A percentile compares a stretch with the other conserved stretches of the same genome.
phyloP scores from a whole-genome alignment of 176 grass and related monocot species.

The Echinochloa phyllopogon region DNA sequence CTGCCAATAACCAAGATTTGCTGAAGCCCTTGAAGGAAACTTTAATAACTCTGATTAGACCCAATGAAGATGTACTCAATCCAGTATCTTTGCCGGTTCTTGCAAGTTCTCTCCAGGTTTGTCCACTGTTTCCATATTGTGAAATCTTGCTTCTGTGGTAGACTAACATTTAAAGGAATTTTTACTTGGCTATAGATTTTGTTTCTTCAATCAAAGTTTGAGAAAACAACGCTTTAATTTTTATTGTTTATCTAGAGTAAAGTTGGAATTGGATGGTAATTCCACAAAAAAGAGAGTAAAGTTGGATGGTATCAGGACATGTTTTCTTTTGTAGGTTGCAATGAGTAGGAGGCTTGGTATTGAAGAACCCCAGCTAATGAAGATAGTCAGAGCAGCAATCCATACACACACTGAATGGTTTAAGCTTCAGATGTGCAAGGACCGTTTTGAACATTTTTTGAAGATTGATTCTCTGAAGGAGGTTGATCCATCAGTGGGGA shows the following conservation, averaged over 20 bases:
- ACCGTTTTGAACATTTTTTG: constrained; percentile 87
- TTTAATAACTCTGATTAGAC: constrained; percentile 73
- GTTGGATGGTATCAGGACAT: constrained; percentile 28
- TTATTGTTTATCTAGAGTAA: constrained; percentile 3
- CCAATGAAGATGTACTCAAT: constrained; percentile 72
- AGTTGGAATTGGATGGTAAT: background rate
- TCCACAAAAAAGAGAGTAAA: background rate
- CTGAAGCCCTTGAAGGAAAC: constrained; percentile 99
- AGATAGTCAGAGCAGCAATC: constrained; percentile 84
- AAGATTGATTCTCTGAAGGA: constrained; percentile 95
- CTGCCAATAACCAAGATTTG: constrained; percentile 78
- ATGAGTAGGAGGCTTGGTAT: constrained; percentile 96
- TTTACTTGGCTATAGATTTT: constrained; percentile 5
- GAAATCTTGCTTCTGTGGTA: constrained; percentile 29
- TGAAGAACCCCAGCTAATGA: constrained; percentile 97
- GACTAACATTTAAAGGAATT: background rate
- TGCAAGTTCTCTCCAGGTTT: constrained; percentile 91
- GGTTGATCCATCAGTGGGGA: constrained; percentile 51
- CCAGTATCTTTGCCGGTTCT: constrained; percentile 74
- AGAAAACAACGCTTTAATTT: background rate
- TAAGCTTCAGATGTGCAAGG: constrained; percentile 99
- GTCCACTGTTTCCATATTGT: constrained; percentile 17
- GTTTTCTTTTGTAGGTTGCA: constrained; percentile 66
- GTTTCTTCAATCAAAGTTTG: constrained; percentile 1
- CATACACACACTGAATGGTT: constrained; percentile 95